Evolutionary conservation across 768 basidiomycete genomes (phyloP).

Genomic region (Xerocomellus intermedius): DNA sequence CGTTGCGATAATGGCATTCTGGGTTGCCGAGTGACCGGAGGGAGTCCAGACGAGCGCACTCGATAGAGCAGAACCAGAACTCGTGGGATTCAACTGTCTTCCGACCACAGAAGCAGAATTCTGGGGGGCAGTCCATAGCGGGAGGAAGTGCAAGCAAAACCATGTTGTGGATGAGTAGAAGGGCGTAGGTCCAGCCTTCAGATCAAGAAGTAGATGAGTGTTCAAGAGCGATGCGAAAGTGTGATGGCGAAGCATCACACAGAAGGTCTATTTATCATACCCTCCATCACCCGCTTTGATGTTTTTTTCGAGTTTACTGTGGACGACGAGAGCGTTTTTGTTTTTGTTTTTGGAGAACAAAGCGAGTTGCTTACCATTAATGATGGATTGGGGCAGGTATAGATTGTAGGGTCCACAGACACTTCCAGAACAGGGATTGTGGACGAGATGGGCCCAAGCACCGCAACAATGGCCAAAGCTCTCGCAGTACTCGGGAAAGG

Average conservation of each 20-base stretch:
- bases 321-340: neutral
- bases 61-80: slow-evolving; percentile 28
- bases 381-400: neutral
- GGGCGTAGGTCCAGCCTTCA: neutral
- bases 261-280: slow-evolving; percentile 13
- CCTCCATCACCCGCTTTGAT: slow-evolving; percentile 4
- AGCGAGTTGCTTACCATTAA: neutral
- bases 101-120: slow-evolving; percentile 28
- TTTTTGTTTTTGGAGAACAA: slow-evolving; percentile 12
- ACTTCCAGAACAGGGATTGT: slow-evolving; percentile 1
- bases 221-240: neutral
- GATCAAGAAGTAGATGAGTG: neutral
- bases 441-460: slow-evolving; percentile 1
- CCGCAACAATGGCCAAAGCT: neutral
- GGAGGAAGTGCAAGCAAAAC: slow-evolving; percentile 2
- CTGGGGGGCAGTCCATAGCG: slow-evolving; percentile 8
- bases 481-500: neutral
- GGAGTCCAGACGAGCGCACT: slow-evolving; percentile 29
- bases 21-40: slow-evolving; percentile 23
- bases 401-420: neutral
- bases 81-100: slow-evolving; percentile 25
- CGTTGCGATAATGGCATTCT: slow-evolving; percentile 27
- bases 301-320: slow-evolving; percentile 2
- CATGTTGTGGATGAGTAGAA: slow-evolving; percentile 2
- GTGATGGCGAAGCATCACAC: neutral